Percentiles rank a stretch among this genome's conserved stretches.
These are phyloP conservation scores for Boletus tomentosulus DNA, from an alignment of 768 basidiomycete species.

Conservation along the genomic window DNA sequence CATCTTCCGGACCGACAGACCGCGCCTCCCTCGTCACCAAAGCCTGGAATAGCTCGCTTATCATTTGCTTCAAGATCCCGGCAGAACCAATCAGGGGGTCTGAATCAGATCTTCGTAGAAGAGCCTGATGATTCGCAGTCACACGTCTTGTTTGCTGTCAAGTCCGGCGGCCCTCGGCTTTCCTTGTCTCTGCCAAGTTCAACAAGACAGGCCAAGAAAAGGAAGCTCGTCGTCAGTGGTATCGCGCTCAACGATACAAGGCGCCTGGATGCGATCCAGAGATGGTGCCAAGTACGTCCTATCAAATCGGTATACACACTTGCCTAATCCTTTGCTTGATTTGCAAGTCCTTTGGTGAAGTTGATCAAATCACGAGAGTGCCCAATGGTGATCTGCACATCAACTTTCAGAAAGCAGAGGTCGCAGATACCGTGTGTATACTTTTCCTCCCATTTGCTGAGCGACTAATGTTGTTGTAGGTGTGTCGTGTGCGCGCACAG, in stretches of 20 bases:
- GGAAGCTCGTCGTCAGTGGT: constrained; percentile 67
- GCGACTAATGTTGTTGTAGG: constrained; percentile 38
- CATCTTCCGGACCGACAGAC: constrained; percentile 38
- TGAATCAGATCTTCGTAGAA: constrained; percentile 24
- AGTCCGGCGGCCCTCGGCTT: constrained; percentile 20
- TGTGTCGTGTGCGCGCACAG: constrained; percentile 73
- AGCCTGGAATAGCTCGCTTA: constrained; percentile 28
- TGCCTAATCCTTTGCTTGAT: constrained; percentile 8
- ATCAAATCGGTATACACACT: not conserved
- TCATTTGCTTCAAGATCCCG: constrained; percentile 28
- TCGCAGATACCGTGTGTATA: constrained; percentile 69
- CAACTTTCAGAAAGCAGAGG: constrained; percentile 68
- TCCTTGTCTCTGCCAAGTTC: constrained; percentile 33
- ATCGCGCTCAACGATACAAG: constrained; percentile 54
- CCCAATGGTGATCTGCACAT: constrained; percentile 78
- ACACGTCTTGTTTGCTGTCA: constrained; percentile 28
- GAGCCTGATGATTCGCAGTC: constrained; percentile 27
- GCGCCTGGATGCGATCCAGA: constrained; percentile 63
- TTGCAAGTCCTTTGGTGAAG: constrained; percentile 66
- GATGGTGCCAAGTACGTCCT: constrained; percentile 69
- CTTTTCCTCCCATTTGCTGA: not conserved
- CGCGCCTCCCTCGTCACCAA: constrained; percentile 27
- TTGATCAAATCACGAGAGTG: constrained; percentile 67
- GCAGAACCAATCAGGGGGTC: constrained; percentile 7
- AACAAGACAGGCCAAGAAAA: constrained; percentile 48